Evolutionary conservation across 192 early-diverging fungal genomes (phyloP), one percentile per base, ranked within the genome.

Genomic region (Coemansia sp.): DNA sequence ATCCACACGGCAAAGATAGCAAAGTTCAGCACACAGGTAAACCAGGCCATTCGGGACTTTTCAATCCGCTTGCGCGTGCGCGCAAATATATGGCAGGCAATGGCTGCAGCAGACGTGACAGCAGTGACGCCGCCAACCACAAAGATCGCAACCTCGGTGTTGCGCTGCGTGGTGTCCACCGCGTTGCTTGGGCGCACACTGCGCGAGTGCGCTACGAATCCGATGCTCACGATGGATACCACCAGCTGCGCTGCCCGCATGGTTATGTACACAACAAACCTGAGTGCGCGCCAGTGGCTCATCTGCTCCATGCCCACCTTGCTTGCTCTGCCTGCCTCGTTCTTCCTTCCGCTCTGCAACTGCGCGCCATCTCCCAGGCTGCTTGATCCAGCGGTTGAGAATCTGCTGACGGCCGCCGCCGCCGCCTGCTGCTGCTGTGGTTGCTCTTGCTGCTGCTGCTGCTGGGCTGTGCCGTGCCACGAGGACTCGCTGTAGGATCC

Each of bases 401-500:
- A 53, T 2, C 46, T 48, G 37, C 13, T 48, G 22, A 44, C 41
- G 14, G 19, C 20, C 48, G 11, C 48, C 7, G 7, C 22, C 51
- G 11, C 22, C 20, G 12, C 2, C 20, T 7, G 22, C 20, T 14
- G 19, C 20, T 9, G 22, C 2, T 32, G 32, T 32, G 1, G 32
- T 32, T 4, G 32, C 4, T 32, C 2, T 59, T 38, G 58, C 5
- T 50, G 17, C 5, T 32, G 32, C 32, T 32, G 48, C 48, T 39
- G 58, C 13, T 17, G 41, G 7, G 14, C 45, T 16, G 45, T 46
- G 7, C 32, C 57, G 13, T 42, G 48, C 67, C 73, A 53, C 7
- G 73, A 45, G 0, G 79, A 58, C 42, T 75, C 79, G 67, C 79
- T 76, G 54, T 81, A 81, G 7, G 79, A 58, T 2, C 74, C 67